Base-by-base conservation (phyloP, 2,329 filamentous ascomycete species). In the Penicillium sp. region DNA sequence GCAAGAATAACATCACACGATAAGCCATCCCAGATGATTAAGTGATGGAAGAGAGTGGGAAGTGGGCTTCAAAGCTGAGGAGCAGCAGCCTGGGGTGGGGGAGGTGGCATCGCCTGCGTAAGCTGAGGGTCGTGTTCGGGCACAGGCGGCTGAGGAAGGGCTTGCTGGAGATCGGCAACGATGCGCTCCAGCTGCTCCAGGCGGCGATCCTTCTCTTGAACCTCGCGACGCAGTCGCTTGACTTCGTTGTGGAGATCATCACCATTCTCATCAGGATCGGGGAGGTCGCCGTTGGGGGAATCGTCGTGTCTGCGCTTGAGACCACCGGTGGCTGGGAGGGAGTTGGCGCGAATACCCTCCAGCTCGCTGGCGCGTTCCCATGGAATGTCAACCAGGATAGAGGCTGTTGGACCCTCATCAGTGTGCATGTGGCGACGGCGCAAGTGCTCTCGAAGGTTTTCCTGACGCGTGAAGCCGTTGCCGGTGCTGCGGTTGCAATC, bases 371-470 rank as follows among this genome's bases (percentile, higher is more conserved):
- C 61, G 72, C 72, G 50, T 67, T 79, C 68, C 68, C 68, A 70
- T 5, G 64, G 59, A 59, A 68, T 58, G 7, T 70, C 68, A 3
- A 65, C 59, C 24, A 70, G 59, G 40, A 70, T 68, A 10, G 72
- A 66, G 19, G 71, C 64, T 2, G 42, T 47, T 3, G 42, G 33
- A 10, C 71, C 73, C 44, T 75, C 76, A 35, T 78, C 77, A 1
- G 66, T 73, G 60, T 84, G 83, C 45, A 85, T 89, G 75, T 98
- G 94, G n/a, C 96, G 91, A 28, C 94, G 89, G 22, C 94, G 90
- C 19, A 97, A 82, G 78, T 98, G 94, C 79, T 98, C 94, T 74
- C 94, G 93, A 4, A 97, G 83, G 71, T 98, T 98, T 79, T 98
- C 94, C 73, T 93, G 91, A 54, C 94, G 88, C 9, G 93, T 96